Evolutionary conservation across 129 eudicot species (phyloP).

Genomic region (Arctium minus): DNA sequence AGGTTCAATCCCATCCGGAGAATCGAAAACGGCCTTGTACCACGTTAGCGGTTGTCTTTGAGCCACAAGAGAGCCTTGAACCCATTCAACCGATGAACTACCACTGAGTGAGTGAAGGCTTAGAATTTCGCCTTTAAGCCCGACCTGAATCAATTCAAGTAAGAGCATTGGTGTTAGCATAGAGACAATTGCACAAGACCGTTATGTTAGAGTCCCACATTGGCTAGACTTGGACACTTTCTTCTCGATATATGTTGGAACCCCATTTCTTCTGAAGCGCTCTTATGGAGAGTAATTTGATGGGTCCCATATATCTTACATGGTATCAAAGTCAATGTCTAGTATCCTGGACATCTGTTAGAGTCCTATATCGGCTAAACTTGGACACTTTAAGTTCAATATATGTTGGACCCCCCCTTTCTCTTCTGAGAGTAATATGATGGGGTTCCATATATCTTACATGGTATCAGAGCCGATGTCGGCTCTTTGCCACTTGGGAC

Average conservation of each 20-base stretch:
- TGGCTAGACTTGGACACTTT: not conserved
- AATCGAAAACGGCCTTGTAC: constrained; percentile 86
- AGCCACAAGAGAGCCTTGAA: constrained; percentile 57
- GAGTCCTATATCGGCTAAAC: not conserved
- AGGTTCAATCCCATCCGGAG: constrained; percentile 82
- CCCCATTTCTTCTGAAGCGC: not conserved
- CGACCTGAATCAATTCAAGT: constrained; percentile 46
- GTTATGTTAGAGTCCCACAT: not conserved
- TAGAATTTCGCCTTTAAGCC: constrained; percentile 86
- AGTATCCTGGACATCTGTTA: not conserved
- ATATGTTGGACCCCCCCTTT: no score
- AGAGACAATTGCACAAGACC: not conserved
- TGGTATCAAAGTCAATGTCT: not conserved
- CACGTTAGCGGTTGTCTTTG: constrained; percentile 80
- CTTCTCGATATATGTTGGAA: not conserved
- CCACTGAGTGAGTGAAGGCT: constrained; percentile 86
- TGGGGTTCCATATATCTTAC: no score
- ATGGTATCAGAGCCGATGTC: no score
- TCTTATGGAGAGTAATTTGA: not conserved
- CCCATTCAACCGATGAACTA: constrained; percentile 90
- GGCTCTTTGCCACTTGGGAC: no score
- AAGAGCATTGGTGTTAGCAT: not conserved
- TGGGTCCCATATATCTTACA: not conserved
- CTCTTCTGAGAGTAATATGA: no score
- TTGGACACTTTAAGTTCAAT: no score